A percentile compares a stretch with the other conserved stretches of the same genome.
phyloP scores from a whole-genome alignment of 176 grass and related monocot genomes.

The Aegilops longissima region DNA sequence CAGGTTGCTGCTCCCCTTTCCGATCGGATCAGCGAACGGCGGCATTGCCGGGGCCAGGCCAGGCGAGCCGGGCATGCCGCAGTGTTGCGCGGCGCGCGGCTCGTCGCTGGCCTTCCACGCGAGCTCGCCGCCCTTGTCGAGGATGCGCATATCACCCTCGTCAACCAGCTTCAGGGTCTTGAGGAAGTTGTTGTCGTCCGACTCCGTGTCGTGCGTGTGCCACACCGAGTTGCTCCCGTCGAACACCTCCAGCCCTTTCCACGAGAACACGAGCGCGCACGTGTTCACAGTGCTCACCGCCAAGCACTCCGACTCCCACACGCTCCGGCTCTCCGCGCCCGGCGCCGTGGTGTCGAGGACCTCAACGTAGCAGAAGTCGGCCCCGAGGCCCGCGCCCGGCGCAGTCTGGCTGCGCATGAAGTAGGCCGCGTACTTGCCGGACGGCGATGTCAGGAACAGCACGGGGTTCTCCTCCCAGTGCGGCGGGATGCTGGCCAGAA shows the following conservation, averaged over 20 bases:
- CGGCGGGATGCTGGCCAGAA: slow-evolving; percentile 76
- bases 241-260: slow-evolving; percentile 80
- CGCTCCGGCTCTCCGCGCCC: slow-evolving; percentile 43
- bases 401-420: slow-evolving; percentile 54
- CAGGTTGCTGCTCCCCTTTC: slow-evolving; percentile 46
- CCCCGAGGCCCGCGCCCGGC: slow-evolving; percentile 65
- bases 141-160: slow-evolving; percentile 94
- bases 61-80: slow-evolving; percentile 67
- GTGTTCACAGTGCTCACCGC: slow-evolving; percentile 70
- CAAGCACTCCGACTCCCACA: slow-evolving; percentile 96
- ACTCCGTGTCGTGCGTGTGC: slow-evolving; percentile 58
- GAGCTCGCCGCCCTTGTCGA: slow-evolving; percentile 80
- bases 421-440: slow-evolving; percentile 66
- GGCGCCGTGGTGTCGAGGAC: slow-evolving; percentile 52
- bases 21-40: slow-evolving; percentile 59
- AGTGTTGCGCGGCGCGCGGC: slow-evolving; percentile 62
- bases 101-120: slow-evolving; percentile 92
- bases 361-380: slow-evolving; percentile 91
- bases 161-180: slow-evolving; percentile 78
- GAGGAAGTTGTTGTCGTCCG: slow-evolving; percentile 53
- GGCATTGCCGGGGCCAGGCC: slow-evolving; percentile 52
- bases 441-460: slow-evolving; percentile 69
- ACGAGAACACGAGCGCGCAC: slow-evolving; percentile 73
- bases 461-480: slow-evolving; percentile 2
- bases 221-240: slow-evolving; percentile 83